Evolutionary conservation across 441 rosid species (phyloP), one percentile per base, ranked within the genome.

Genomic region (Pelargonium myrrhifolium): DNA sequence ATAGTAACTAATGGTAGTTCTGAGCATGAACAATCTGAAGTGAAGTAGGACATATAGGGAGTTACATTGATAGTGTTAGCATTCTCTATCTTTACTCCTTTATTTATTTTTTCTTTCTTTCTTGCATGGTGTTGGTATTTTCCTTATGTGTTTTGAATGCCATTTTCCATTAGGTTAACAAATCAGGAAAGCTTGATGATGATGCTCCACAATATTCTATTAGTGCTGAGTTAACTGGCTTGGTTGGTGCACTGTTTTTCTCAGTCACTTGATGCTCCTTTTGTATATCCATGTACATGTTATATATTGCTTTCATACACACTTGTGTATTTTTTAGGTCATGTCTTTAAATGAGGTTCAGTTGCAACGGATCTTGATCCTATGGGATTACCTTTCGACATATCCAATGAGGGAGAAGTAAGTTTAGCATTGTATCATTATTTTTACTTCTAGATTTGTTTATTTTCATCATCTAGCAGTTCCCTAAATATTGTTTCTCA

Each of bases 391-490:
- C 83, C 78, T 93, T 66, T 76, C 74, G 80, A 82, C 86, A 61
- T 83, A 87, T 73, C 87, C 73, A 74, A 75, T 91, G 72, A 86
- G 95, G 70, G 96, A 89, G 82, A 88, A 81, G 99, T 93, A 85
- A 85, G 89, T 82, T 69, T 47, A 69, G 35, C 64, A 51, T 65
- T 65, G 68, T 39, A 39, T 71, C 26, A 12, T 22, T 28, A 18
- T 72, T 60, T 58, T 66, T 66, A 74, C 51, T 59, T 51, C 55
- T 15, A 14, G 14, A 10, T 11, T 45, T 45, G 11, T 45, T 45
- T 10, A 11, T 45, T 10, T 39, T 39, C 42, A 39, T 39, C 42
- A 39, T 39, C 9, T 40, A 40, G 15, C 51, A 2, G 51, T 45
- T 45, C 5, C 15, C n/a, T 45, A 11, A 45, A 14, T 45, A 45